These are phyloP conservation scores for Yamadazyma dendronema DNA, from an alignment of 1,139 yeast species.

Conservation along the genomic window DNA sequence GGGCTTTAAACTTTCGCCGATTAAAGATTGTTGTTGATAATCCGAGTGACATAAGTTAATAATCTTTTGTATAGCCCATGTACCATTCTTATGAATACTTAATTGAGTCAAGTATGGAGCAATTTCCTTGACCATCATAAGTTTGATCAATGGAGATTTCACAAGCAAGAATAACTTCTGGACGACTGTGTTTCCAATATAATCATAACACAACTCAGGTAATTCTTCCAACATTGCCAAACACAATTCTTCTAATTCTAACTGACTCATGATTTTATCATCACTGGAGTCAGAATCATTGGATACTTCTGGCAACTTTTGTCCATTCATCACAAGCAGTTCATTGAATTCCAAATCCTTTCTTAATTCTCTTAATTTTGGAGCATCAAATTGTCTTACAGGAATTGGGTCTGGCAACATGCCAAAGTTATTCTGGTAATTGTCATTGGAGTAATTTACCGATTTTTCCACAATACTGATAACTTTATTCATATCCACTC, in stretches of 20 bases:
- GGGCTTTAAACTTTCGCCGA: conserved; percentile 72
- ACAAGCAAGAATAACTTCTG: conserved; percentile 82
- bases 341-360: conserved; percentile 51
- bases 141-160: conserved; percentile 64
- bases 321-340: conserved; percentile 11
- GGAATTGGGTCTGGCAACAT: conserved; percentile 67
- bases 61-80: conserved; percentile 98
- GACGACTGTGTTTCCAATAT: conserved; percentile 92
- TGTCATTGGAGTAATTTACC: conserved; percentile 29
- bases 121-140: conserved; percentile 77
- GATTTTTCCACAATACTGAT: conserved; percentile 32
- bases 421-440: conserved; percentile 54
- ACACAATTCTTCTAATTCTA: conserved; percentile 80
- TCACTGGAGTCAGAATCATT: conserved; percentile 4
- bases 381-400: conserved; percentile 78
- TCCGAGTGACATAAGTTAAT: conserved; percentile 63
- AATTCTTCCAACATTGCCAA: conserved; percentile 84
- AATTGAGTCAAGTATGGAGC: conserved; percentile 83
- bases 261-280: conserved; percentile 25
- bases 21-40: conserved; percentile 64
- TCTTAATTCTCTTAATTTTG: conserved; percentile 64
- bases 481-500: conserved; percentile 31
- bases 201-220: conserved; percentile 89
- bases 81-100: conserved; percentile 96
- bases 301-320: conserved; percentile 6